These are phyloP conservation scores for Pinus tabuliformis DNA, from an alignment of 75 land plant genomes.

Conservation along the genomic window DNA sequence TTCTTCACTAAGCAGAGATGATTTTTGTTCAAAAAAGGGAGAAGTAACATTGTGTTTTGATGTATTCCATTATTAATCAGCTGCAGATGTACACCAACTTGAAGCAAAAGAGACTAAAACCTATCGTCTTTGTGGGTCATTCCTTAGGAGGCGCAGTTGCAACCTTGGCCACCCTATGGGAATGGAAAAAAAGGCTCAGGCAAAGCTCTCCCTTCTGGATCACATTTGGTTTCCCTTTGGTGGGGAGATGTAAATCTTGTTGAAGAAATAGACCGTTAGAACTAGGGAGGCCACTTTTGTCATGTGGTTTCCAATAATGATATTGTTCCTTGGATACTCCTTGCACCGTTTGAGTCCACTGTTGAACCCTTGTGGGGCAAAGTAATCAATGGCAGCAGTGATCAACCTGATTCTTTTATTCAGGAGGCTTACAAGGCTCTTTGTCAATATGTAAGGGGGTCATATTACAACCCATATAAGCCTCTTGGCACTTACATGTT, in stretches of 20 bases:
- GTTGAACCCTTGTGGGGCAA: slow-evolving; percentile 16
- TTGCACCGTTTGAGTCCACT: slow-evolving; percentile 40
- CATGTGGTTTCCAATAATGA: slow-evolving; percentile 48
- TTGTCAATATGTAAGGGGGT: neutral
- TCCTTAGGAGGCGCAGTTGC: slow-evolving; percentile 5
- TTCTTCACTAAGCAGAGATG: too few relatives aligned
- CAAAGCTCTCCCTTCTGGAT: slow-evolving; percentile 27
- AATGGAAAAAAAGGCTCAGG: neutral
- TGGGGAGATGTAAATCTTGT: slow-evolving; percentile 42
- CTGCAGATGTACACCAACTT: neutral
- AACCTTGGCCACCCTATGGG: slow-evolving; percentile 4
- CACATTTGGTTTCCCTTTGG: slow-evolving; percentile 67
- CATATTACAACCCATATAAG: slow-evolving; percentile 36
- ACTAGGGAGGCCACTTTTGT: slow-evolving; percentile 40
- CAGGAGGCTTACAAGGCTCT: neutral
- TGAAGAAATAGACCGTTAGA: slow-evolving; percentile 50
- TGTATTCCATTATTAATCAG: neutral
- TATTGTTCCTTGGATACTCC: slow-evolving; percentile 54
- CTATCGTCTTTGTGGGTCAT: neutral
- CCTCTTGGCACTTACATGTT: slow-evolving; percentile 56
- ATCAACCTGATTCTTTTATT: neutral
- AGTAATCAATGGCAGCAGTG: neutral
- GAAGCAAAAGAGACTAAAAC: neutral
- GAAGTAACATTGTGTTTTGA: too few relatives aligned
- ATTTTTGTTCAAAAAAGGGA: too few relatives aligned